Evolutionary conservation across 441 rosid species (phyloP).

Genomic region (Erodium moschatum): DNA sequence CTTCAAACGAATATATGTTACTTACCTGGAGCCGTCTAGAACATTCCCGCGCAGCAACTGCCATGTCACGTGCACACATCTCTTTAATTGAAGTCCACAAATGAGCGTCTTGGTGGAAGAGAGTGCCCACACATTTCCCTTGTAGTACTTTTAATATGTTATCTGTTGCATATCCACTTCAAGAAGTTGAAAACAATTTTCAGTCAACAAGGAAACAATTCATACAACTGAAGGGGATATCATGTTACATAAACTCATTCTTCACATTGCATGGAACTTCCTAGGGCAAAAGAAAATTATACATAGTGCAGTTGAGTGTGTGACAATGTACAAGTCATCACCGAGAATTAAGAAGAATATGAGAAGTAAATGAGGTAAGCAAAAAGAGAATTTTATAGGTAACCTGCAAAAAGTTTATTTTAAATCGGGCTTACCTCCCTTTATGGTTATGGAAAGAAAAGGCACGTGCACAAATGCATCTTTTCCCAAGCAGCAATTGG

Average conservation of each 20-base stretch:
- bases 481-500: neutral
- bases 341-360: neutral
- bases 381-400: neutral
- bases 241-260: neutral
- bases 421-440: neutral
- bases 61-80: constrained; percentile 5
- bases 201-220: neutral
- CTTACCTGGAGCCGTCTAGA: constrained; percentile 7
- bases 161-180: neutral
- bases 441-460: no score
- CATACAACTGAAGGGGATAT: neutral
- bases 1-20: constrained; percentile 1
- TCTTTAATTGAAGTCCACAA: constrained; percentile 3
- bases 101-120: constrained; percentile 6
- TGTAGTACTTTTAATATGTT: neutral
- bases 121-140: constrained; percentile 5
- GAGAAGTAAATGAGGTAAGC: neutral
- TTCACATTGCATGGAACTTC: neutral
- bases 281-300: neutral
- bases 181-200: neutral
- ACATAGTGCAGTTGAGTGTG: neutral
- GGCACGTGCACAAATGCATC: neutral
- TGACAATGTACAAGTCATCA: neutral
- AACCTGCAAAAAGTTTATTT: neutral
- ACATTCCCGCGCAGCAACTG: constrained; percentile 1